Evolutionary conservation across 768 basidiomycete genomes (phyloP).

Genomic region (Suillus subaureus): DNA sequence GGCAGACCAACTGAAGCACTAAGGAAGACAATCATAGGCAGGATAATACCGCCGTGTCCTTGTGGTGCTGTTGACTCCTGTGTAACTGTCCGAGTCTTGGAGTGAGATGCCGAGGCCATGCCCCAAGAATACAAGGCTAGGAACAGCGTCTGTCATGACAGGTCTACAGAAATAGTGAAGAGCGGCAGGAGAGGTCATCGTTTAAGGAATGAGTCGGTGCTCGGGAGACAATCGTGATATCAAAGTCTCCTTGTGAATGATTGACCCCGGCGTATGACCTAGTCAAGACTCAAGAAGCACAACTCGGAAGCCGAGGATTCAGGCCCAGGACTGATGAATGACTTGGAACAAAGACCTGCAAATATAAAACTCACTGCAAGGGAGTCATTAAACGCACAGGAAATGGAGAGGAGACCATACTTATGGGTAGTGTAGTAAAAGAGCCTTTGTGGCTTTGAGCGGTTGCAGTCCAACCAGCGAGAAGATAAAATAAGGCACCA

Average conservation of each 20-base stretch:
- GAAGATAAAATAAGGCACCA: conserved; percentile 12
- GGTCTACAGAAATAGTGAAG: not conserved
- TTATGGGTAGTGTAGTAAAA: conserved; percentile 4
- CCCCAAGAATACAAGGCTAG: not conserved
- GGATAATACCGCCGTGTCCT: not conserved
- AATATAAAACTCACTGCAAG: not conserved
- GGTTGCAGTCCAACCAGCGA: conserved; percentile 6
- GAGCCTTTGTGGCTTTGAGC: conserved; percentile 9
- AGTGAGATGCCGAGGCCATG: not conserved
- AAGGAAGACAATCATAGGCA: not conserved
- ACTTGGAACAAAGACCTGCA: not conserved
- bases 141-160: not conserved
- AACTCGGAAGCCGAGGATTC: not conserved
- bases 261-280: not conserved
- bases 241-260: not conserved
- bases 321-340: not conserved
- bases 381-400: not conserved
- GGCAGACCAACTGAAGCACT: not conserved
- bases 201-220: not conserved
- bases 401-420: conserved; percentile 1
- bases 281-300: not conserved
- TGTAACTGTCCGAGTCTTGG: not conserved
- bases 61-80: not conserved
- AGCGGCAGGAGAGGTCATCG: not conserved
- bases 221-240: not conserved